A percentile compares a stretch with the other conserved stretches of the same genome.
Conservation (phyloP, 2,329 filamentous ascomycete genomes). For the Epicoccum nigrum region DNA sequence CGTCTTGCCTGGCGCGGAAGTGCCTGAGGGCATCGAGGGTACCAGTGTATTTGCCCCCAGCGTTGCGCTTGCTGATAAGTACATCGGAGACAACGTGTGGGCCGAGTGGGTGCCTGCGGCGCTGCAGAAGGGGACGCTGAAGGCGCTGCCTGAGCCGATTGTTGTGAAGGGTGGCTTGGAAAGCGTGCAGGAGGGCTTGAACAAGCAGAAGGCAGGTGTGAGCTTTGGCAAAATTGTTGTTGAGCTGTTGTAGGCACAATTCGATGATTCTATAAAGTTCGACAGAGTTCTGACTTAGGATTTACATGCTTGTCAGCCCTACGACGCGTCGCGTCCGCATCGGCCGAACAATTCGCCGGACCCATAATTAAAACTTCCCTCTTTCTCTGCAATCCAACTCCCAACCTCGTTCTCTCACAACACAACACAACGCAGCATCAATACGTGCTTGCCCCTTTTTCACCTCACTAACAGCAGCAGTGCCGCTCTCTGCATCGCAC, state of each 20-base stretch:
- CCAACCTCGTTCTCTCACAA: background rate
- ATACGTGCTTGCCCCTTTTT: background rate
- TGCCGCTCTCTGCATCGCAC: background rate
- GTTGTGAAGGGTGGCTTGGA: conserved; percentile 40
- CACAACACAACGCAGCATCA: background rate
- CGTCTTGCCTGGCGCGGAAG: conserved; percentile 28
- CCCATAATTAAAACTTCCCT: conserved; percentile 15
- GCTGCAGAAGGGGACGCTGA: conserved; percentile 38
- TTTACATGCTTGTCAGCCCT: background rate
- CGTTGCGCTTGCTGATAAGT: conserved; percentile 30
- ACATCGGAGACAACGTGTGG: conserved; percentile 43
- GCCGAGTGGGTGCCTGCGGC: conserved; percentile 41
- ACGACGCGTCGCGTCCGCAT: conserved; percentile 2
- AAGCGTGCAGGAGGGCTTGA: conserved; percentile 34
- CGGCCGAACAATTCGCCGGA: conserved; percentile 11
- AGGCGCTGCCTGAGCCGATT: conserved; percentile 39
- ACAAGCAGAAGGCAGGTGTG: conserved; percentile 38
- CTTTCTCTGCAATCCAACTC: background rate
- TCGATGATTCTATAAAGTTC: background rate
- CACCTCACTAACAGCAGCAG: background rate
- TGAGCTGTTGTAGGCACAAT: conserved; percentile 23
- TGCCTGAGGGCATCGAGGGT: conserved; percentile 38
- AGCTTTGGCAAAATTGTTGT: conserved; percentile 46
- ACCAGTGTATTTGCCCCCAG: conserved; percentile 28
- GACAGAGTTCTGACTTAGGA: too few species aligned